Evolutionary conservation across 148 eudicot genomes (phyloP), one percentile per base, ranked within the genome.

Genomic region (Chenopodium quinoa): DNA sequence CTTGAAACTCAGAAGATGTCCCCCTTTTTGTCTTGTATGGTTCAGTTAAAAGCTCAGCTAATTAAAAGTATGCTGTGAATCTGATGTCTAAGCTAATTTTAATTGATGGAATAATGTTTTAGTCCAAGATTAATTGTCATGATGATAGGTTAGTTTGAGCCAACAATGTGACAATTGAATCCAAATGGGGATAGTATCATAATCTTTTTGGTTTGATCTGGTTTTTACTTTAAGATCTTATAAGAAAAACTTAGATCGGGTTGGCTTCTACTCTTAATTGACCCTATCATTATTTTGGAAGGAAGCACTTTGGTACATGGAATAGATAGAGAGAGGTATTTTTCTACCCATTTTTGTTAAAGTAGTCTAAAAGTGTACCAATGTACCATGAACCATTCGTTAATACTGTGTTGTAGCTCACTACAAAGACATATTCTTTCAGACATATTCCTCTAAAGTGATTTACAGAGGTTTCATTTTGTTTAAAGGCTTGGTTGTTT

Each of bases 401-500:
- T 40, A 6, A 40, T 40, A 40, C 44, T 40, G 44, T 40, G 44
- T 40, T 40, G 44, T 40, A 40, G 44, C 44, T 40, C 44, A 40
- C 44, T 40, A 40, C 7, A 40, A 34, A 40, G 44, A n/a, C 31
- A n/a, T 10, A 25, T 23, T 10, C 16, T 23, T 47, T 12, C 31
- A 47, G 16, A 1, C 31, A 17, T 17, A 37, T 37, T 17, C 48
- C 22, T 40, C 9, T 14, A 20, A 71, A 54, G 16, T 56, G 40
- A 29, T 40, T 29, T 9, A 47, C 31, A 50, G 22, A 73, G 23
- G 32, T 73, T 80, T 29, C 46, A 46, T 23, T 56, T 34, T 71
- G 37, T 80, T 19, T 46, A 47, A 62, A 66, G 54, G 77, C 32
- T 74, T 81, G 25, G 64, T 74, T 63, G 52, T 37, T 54, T 58